Evolutionary conservation across 1,139 yeast genomes (phyloP).

Genomic region (Nadsonia starkeyi-henricii): DNA sequence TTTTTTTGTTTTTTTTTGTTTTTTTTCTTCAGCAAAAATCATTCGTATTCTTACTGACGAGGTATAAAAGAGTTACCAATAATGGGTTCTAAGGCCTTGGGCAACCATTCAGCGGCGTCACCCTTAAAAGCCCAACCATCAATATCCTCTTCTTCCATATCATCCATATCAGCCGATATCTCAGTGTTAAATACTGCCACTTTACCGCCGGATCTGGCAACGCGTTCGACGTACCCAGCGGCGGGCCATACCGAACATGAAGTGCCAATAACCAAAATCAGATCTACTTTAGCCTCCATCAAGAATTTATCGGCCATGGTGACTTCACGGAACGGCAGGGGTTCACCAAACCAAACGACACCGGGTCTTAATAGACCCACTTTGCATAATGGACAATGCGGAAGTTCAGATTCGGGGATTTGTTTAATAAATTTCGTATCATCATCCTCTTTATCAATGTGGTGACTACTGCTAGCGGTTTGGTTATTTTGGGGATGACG

Average conservation of each 20-base stretch:
- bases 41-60: neutral
- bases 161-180: conserved; percentile 13
- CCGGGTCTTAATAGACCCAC: conserved; percentile 63
- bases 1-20: no score
- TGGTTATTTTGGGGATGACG: neutral
- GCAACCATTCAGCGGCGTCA: conserved; percentile 63
- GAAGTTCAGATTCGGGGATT: conserved; percentile 42
- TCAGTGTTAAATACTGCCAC: conserved; percentile 76
- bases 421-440: conserved; percentile 6
- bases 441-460: neutral
- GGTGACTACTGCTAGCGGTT: neutral
- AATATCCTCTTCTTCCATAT: conserved; percentile 19
- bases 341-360: conserved; percentile 88
- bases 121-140: conserved; percentile 65
- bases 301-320: conserved; percentile 60
- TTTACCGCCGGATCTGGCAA: conserved; percentile 57
- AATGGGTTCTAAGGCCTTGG: conserved; percentile 44
- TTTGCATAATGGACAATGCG: conserved; percentile 61
- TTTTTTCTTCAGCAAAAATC: no score
- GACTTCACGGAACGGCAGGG: conserved; percentile 49
- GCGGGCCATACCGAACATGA: conserved; percentile 86
- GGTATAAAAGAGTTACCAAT: conserved; percentile 15
- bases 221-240: conserved; percentile 74
- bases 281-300: conserved; percentile 44
- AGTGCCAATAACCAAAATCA: conserved; percentile 73